These are phyloP conservation scores for Monosporascus sp. DNA, from an alignment of 2,329 filamentous ascomycete species.

Conservation along the genomic window DNA sequence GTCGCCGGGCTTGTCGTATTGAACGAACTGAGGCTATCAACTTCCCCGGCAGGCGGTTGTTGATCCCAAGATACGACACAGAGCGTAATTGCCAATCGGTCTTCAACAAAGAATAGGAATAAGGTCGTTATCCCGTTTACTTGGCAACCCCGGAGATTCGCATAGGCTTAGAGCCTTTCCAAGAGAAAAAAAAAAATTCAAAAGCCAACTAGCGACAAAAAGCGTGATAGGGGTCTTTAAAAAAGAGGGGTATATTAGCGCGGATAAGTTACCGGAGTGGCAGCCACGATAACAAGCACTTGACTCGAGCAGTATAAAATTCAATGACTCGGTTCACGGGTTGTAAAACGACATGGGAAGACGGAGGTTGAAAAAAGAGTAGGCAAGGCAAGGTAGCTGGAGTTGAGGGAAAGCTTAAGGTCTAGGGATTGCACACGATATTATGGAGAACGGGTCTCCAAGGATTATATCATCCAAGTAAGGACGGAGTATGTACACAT, in stretches of 20 bases:
- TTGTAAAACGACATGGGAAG: not conserved
- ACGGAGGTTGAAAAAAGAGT: not conserved
- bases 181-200: not conserved
- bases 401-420: not conserved
- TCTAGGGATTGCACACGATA: not conserved
- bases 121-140: not conserved
- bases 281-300: not conserved
- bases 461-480: slow-evolving; percentile 4
- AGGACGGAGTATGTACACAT: not conserved
- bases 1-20: not conserved
- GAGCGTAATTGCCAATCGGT: not conserved
- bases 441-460: slow-evolving; percentile 2
- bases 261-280: not conserved
- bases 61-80: not conserved
- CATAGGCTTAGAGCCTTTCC: not conserved
- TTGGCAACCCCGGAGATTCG: not conserved
- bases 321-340: not conserved
- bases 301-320: not conserved
- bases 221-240: not conserved
- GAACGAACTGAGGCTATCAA: not conserved
- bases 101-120: not conserved
- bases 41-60: not conserved
- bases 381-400: not conserved
- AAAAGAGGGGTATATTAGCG: slow-evolving; percentile 1
- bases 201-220: not conserved